Conservation (phyloP, 179 eudicot species). For the Nepenthes alata region DNA sequence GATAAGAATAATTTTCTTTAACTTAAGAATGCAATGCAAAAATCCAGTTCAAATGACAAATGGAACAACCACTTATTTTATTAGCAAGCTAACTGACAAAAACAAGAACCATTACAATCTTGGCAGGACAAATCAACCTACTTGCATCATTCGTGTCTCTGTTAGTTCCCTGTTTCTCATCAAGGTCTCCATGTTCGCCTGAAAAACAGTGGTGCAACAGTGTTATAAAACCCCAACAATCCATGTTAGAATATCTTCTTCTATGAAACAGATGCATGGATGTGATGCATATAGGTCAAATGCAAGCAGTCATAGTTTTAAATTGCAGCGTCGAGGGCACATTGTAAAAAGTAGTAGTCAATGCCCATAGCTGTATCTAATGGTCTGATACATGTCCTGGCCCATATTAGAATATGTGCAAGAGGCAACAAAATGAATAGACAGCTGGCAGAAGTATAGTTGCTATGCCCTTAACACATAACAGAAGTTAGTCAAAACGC, state of each 20-base stretch:
- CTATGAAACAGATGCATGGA: slow-evolving; percentile 4
- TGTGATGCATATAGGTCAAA: too few species aligned
- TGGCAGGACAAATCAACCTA: slow-evolving; percentile 23
- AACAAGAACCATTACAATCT: slow-evolving; percentile 2
- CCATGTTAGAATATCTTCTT: background rate
- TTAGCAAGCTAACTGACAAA: background rate
- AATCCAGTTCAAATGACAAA: background rate
- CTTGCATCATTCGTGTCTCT: slow-evolving; percentile 99
- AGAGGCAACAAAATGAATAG: too few species aligned
- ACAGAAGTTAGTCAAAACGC: background rate
- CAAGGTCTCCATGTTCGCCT: slow-evolving; percentile 93
- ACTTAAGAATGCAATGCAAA: background rate
- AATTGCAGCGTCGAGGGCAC: too few species aligned
- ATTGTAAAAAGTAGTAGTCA: too few species aligned
- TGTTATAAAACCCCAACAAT: slow-evolving; percentile 5
- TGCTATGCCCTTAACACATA: too few species aligned
- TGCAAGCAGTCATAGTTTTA: too few species aligned
- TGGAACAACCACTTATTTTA: background rate
- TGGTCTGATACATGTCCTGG: too few species aligned
- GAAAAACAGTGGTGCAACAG: slow-evolving; percentile 12
- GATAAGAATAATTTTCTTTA: slow-evolving; percentile 1
- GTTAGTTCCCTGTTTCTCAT: slow-evolving; percentile 90
- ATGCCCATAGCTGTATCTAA: too few species aligned
- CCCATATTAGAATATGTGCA: too few species aligned
- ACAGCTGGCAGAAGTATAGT: too few species aligned